Percentiles rank a stretch among this genome's conserved stretches.
Conservation (phyloP, 768 basidiomycete species). For the Mycena epipterygia region DNA sequence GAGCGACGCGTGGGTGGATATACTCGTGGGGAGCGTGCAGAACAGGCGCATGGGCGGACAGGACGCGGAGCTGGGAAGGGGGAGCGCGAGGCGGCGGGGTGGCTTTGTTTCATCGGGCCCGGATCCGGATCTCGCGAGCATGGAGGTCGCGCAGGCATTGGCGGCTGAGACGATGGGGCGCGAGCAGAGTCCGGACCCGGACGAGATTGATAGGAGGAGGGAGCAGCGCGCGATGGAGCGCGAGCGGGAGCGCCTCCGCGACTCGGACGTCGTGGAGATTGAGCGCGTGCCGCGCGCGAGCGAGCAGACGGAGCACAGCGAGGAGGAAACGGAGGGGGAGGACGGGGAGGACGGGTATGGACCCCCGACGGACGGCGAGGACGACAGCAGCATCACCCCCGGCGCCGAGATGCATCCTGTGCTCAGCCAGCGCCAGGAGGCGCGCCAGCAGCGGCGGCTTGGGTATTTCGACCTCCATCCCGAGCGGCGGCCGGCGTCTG, state of each 20-base stretch:
- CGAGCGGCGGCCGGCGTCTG: conserved; percentile 64
- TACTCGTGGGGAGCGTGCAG: conserved; percentile 73
- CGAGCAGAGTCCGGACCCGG: conserved; percentile 27
- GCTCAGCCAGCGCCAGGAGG: conserved; percentile 46
- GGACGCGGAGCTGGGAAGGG: conserved; percentile 55
- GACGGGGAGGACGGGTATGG: conserved; percentile 21
- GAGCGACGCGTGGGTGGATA: conserved; percentile 92
- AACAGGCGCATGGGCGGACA: conserved; percentile 67
- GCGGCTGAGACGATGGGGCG: conserved; percentile 57
- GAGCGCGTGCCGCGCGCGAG: conserved; percentile 59
- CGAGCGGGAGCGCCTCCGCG: conserved; percentile 53
- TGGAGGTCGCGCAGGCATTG: conserved; percentile 80
- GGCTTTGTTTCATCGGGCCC: conserved; percentile 40
- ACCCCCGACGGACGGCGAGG: conserved; percentile 5
- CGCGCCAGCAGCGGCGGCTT: conserved; percentile 58
- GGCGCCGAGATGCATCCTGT: conserved; percentile 30
- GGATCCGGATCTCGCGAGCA: conserved; percentile 80
- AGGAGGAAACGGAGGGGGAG: conserved; percentile 37
- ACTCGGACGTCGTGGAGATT: conserved; percentile 65
- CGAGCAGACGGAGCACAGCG: conserved; percentile 32
- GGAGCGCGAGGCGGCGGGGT: conserved; percentile 49
- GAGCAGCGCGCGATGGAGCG: conserved; percentile 46
- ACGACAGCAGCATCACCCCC: conserved; percentile 29
- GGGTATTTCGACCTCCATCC: conserved; percentile 88
- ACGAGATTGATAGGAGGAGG: conserved; percentile 52